A percentile compares a stretch with the other conserved stretches of the same genome.
These are phyloP conservation scores for Aspergillus amoenus DNA, from an alignment of 2,329 filamentous ascomycete genomes.

Conservation along the genomic window DNA sequence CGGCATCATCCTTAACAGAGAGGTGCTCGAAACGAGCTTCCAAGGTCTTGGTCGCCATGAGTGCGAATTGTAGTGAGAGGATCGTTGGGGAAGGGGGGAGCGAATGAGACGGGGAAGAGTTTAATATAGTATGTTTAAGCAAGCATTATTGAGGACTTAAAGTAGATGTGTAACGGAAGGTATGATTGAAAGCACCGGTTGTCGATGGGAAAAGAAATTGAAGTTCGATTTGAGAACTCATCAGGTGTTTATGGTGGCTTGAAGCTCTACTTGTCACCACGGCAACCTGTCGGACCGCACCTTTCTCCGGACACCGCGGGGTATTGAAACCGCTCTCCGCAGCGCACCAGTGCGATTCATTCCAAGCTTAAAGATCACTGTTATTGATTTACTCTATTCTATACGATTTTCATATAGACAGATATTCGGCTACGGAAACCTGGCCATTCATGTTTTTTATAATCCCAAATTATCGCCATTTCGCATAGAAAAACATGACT, in stretches of 20 bases:
- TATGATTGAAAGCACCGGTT: not conserved
- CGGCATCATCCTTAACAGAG: slow-evolving; percentile 86
- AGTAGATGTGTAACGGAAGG: not conserved
- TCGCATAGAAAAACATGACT: slow-evolving; percentile 14
- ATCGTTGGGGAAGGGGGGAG: slow-evolving; percentile 6
- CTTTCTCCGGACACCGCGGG: slow-evolving; percentile 35
- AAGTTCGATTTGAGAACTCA: slow-evolving; percentile 2
- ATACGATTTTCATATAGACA: not conserved
- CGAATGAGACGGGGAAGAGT: slow-evolving; percentile 8
- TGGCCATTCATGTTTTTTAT: not conserved
- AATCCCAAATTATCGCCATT: not conserved
- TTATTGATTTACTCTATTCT: not conserved
- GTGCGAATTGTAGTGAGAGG: slow-evolving; percentile 27
- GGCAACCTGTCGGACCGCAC: slow-evolving; percentile 32
- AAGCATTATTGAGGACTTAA: slow-evolving; percentile 12
- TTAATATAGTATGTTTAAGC: slow-evolving; percentile 5
- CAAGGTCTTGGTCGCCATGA: slow-evolving; percentile 72
- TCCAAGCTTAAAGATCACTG: not conserved
- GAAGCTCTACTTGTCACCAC: slow-evolving; percentile 19
- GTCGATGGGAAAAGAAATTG: slow-evolving; percentile 13
- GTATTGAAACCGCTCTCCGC: slow-evolving; percentile 13
- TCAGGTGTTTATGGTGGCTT: slow-evolving; percentile 19
- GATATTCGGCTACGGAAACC: not conserved
- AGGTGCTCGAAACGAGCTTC: slow-evolving; percentile 89
- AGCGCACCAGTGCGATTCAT: not conserved